Evolutionary conservation across 2,329 filamentous ascomycete species (phyloP), one percentile per base, ranked within the genome.

Genomic region (Hymenoscyphus scutula): DNA sequence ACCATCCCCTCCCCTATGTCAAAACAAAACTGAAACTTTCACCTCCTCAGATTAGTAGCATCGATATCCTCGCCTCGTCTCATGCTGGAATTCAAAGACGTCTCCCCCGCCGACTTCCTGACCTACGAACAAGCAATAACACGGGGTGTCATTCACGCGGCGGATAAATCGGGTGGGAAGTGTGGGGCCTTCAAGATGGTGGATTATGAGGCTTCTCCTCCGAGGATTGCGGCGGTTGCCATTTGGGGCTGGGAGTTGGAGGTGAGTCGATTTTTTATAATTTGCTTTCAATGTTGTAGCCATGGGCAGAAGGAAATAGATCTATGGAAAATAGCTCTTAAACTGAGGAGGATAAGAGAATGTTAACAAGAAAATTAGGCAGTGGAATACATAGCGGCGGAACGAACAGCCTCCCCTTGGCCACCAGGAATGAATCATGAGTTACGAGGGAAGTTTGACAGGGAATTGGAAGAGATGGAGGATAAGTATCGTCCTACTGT

Each of bases 161-260:
- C 38, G 10, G 38, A 19, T 4, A 19, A 19, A 34, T 34, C 29
- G 1, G 23, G 32, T 1, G 55, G 30, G 32, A 37, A 25, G 25
- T 30, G 15, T 6, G 30, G 23, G 55, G 34, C 23, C 3, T 56
- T 15, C 10, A 56, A 41, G 19, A 17, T 56, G 25, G 27, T 55
- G n/a, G 27, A 55, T 32, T 54, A 32, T 32, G 57, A 51, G 17
- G 45, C 32, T 32, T 4, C 41, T 48, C 8, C 5, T 8, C n/a
- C 15, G n/a, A 53, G 25, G 25, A 37, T 59, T 53, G 57, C 19
- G 15, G 57, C 38, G 17, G 23, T 53, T 32, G 45, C 41, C 7
- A 45, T 59, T 51, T 59, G 57, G 57, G 57, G 57, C 19, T 59
- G 57, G 57, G 48, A 53, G 6, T 38, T 19, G 3, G 34, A 37